These are phyloP conservation scores for Spathaspora sp. DNA, from an alignment of 805 yeast genomes.

Conservation along the genomic window DNA sequence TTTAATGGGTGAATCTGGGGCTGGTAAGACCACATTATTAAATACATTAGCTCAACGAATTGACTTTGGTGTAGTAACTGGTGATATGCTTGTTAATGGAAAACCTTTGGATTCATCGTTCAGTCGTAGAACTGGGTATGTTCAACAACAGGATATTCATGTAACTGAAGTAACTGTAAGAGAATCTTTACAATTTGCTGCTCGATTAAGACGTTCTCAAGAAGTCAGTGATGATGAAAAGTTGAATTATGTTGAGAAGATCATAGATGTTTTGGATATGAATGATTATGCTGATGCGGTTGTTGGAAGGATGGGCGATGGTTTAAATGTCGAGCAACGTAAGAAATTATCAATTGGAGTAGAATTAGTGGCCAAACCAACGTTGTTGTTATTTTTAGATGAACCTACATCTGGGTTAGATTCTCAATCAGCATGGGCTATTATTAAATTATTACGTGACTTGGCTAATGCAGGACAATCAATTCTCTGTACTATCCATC, in stretches of 20 bases:
- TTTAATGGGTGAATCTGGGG: slow-evolving; percentile 63
- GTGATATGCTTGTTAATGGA: slow-evolving; percentile 58
- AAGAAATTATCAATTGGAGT: slow-evolving; percentile 16
- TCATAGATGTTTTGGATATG: slow-evolving; percentile 16
- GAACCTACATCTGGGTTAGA: slow-evolving; percentile 65
- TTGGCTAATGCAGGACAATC: slow-evolving; percentile 58
- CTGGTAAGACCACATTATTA: slow-evolving; percentile 56
- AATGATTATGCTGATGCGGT: slow-evolving; percentile 14
- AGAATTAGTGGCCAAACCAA: slow-evolving; percentile 17
- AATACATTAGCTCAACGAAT: slow-evolving; percentile 52
- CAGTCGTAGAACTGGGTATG: slow-evolving; percentile 35
- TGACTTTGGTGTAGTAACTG: slow-evolving; percentile 54
- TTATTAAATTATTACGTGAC: slow-evolving; percentile 47
- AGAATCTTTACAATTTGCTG: slow-evolving; percentile 17
- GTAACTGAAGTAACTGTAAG: slow-evolving; percentile 16
- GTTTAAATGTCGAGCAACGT: slow-evolving; percentile 18
- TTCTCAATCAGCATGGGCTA: slow-evolving; percentile 56
- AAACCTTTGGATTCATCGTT: slow-evolving; percentile 44
- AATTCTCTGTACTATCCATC: slow-evolving; percentile 57
- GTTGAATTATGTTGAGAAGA: slow-evolving; percentile 14
- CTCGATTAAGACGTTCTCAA: slow-evolving; percentile 51
- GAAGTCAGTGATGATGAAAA: slow-evolving; percentile 12
- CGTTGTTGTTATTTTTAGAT: slow-evolving; percentile 50
- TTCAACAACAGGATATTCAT: slow-evolving; percentile 20
- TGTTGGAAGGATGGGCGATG: slow-evolving; percentile 14